Base-by-base conservation (phyloP, 2,329 filamentous ascomycete species). In the Paecilomyces sp. region DNA sequence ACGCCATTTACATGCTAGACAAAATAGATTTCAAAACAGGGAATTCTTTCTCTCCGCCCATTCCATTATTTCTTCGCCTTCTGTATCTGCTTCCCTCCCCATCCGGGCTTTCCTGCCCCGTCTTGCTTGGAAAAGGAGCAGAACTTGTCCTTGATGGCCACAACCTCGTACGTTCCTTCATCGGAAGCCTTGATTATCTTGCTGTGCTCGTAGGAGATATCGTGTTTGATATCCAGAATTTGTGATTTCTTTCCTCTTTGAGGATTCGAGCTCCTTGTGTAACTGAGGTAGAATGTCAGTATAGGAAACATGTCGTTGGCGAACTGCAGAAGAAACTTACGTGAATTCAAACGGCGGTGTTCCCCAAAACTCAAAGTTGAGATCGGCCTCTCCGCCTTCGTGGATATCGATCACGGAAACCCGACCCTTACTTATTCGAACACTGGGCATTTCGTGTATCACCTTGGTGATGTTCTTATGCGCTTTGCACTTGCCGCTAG, bases 331-430 rank as follows among this genome's bases (percentile, higher is more conserved):
- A 11, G 30, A 58, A 57, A 75, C 79, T 71, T 74, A 82, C 60
- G 93, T 97, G 72, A 97, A 99, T 76, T 97, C 94, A 70, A 99
- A 99, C 1, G 94, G 94, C 62, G 94, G 92, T 5, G 90, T 92
- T 59, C 95, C 94, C 80, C 90, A 92, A 77, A 99, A 99, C 68
- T 96, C 90, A 68, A 99, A 97, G 7, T 91, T 79, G 57, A 99
- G 92, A 71, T 97, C 91, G 0, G 94, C 92, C 72, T 95, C 90
- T 62, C 92, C 92, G 66, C 94, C 94, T 79, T 99, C 93, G 73
- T 97, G 95, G 63, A 99, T 99, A 71, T 97, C 94, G 36, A 95
- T 88, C 65, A 89, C 86, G 6, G 87, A 85, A 61, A 90, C 87
- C 62, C 85, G 85, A 31, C 95, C 95, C 68, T 91, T 90, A 70